These are phyloP conservation scores for Kernera saxatilis DNA, from an alignment of 345 rosid genomes.

Conservation along the genomic window DNA sequence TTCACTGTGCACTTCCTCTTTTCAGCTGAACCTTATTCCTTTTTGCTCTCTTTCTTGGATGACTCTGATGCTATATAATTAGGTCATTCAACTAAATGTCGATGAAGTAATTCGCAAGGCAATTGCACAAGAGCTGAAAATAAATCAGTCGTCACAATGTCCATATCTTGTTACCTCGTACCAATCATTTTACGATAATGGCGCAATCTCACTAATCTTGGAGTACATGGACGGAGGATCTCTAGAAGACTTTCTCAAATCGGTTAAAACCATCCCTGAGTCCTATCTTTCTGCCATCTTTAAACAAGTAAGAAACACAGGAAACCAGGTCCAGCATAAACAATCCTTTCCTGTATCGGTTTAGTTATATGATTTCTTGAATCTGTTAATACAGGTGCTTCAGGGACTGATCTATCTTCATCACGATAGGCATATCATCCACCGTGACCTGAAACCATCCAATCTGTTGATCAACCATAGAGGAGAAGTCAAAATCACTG, in stretches of 20 bases:
- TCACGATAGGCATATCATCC: conserved; percentile 75
- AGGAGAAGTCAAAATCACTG: conserved; percentile 90
- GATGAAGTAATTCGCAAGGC: conserved; percentile 59
- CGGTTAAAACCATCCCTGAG: conserved; percentile 67
- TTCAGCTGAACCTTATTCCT: background rate
- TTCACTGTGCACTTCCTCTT: background rate
- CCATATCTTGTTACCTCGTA: conserved; percentile 78
- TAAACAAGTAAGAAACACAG: conserved; percentile 53
- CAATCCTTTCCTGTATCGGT: background rate
- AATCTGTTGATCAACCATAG: conserved; percentile 77
- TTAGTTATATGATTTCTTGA: background rate
- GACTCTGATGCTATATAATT: background rate
- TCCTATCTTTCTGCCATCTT: conserved; percentile 67
- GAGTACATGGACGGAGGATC: conserved; percentile 98
- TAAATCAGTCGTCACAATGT: conserved; percentile 73
- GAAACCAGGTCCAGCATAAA: background rate
- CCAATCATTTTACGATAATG: conserved; percentile 77
- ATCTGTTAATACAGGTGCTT: conserved; percentile 47
- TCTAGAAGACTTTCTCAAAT: conserved; percentile 68
- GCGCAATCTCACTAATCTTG: conserved; percentile 72
- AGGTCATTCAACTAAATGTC: conserved; percentile 78
- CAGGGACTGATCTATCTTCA: conserved; percentile 77
- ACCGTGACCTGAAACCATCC: conserved; percentile 87
- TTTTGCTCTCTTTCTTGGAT: background rate
- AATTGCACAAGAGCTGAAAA: conserved; percentile 75